Evolutionary conservation across 1,284 basidiomycete genomes (phyloP), one percentile per base, ranked within the genome.

Genomic region (Boletus semigastroideus): DNA sequence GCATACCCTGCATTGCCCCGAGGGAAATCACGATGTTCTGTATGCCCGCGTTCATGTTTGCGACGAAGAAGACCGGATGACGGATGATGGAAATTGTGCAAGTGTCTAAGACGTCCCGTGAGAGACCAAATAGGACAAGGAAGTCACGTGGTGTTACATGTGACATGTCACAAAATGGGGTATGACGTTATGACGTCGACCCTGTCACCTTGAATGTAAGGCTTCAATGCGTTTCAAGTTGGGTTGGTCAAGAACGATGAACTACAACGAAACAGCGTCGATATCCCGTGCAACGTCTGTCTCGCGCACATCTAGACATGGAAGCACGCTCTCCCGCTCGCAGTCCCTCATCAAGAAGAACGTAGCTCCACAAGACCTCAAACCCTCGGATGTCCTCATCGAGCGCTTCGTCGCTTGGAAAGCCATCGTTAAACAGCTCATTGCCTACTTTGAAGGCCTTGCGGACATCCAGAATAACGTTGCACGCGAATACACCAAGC

Each of bases 381-480:
- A 87, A 54, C 96, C 96, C 1, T 94, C 92, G 13, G 96, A 98
- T 73, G 86, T 98, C 64, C 90, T 99, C 70, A 98, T 98, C 64
- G 96, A 98, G 73, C 87, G 96, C 31, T 92, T 92, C 69, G 80
- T 86, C 42, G 91, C 92, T 1, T 96, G 93, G 93, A 96, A 96
- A 74, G 85, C 84, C 48, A 97, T 98, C 67, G 94, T 97, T 56
- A 95, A 94, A 75, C 94, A 96, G 78, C 84, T 98, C 53, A 91
- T 94, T 55, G 84, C 86, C 0, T 92, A 91, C 65, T 91, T 90
- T 56, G 87, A 91, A 80, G 95, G 95, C 53, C 82, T 96, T 48
- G 94, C 94, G 16, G 93, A 96, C 68, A 94, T 97, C 53, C 89
- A 98, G 75, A 94, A 92, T 74, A 96, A 96, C 73, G 90, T 93